Evolutionary conservation across 2,329 filamentous ascomycete species (phyloP), one percentile per base, ranked within the genome.

Genomic region (Aureobasidium melanogenum): DNA sequence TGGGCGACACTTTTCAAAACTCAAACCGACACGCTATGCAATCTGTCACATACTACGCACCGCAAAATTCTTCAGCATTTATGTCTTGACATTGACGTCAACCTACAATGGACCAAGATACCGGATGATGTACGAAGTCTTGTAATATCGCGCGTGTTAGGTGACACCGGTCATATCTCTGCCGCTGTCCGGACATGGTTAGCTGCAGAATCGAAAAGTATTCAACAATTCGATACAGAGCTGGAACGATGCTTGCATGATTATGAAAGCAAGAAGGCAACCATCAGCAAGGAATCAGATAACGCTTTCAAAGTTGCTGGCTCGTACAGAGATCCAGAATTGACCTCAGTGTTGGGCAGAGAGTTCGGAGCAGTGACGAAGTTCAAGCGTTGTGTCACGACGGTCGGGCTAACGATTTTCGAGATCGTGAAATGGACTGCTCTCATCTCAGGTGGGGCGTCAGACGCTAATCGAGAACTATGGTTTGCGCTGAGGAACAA

Each of bases 371-470:
- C 36, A 19, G 14, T 17, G 17, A 58, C 47, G n/a, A 34, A 34
- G 30, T 10, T 59, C 17, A 48, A n/a, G 12, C 22, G 17, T 3
- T 5, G 41, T 17, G 7, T 34, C 7, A 26, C 19, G 3, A 41
- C n/a, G 2, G n/a, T 41, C 6, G 17, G n/a, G 17, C 46, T n/a
- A 24, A 59, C 47, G 8, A 26, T 61, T 19, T 57, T 56, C 32
- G 55, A 60, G 9, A 56, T 60, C 7, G 57, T 61, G 1, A 63
- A 63, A 36, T 64, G 63, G 63, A 57, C 50, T 1, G 63, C 63
- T 12, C 57, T 63, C 43, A 63, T 64, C 30, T 63, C 61, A 34
- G 58, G 61, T 47, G 63, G 57, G 1, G 63, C 51, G 14, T 54
- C 63, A 30, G 63, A 64, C 38, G 61, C 56, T 30, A 50, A 32